phyloP scores from a whole-genome alignment of 2,329 filamentous ascomycete genomes.

The Sporothrix euskadiensis region DNA sequence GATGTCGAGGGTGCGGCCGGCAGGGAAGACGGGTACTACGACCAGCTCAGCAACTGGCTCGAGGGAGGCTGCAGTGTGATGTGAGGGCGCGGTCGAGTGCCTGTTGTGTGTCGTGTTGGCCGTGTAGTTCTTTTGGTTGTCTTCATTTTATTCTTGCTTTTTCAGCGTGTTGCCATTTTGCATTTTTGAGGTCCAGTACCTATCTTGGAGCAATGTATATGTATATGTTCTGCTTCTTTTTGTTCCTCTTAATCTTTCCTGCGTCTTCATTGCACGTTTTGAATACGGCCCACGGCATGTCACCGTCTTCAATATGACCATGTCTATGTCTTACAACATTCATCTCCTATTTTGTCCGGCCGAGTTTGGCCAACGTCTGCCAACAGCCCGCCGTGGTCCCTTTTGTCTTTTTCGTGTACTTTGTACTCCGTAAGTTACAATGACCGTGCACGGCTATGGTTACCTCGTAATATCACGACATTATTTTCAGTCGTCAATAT shows the following conservation, averaged over 20 bases:
- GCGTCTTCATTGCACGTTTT: background rate
- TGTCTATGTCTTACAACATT: background rate
- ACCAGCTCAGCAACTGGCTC: conserved; percentile 59
- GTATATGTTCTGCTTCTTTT: background rate
- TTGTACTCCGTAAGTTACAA: background rate
- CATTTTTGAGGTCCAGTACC: background rate
- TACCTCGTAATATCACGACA: conserved; percentile 1
- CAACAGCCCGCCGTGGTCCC: background rate
- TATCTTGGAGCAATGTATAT: background rate
- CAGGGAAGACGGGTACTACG: conserved; percentile 72
- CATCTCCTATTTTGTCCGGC: background rate
- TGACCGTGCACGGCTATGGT: background rate
- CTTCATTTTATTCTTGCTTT: background rate
- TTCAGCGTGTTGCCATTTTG: conserved; percentile 1
- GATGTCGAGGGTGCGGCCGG: conserved; percentile 61
- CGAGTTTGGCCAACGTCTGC: background rate
- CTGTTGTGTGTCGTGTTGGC: background rate
- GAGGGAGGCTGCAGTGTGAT: conserved; percentile 54
- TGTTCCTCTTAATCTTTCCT: background rate
- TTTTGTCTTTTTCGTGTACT: background rate
- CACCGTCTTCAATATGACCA: background rate
- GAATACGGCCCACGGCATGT: background rate
- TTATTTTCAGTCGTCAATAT: background rate
- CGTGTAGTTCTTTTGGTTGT: background rate
- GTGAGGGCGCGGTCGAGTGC: conserved; percentile 39